Conservation (phyloP, 352 stramenopile species). For the Phytopythium vexans region DNA sequence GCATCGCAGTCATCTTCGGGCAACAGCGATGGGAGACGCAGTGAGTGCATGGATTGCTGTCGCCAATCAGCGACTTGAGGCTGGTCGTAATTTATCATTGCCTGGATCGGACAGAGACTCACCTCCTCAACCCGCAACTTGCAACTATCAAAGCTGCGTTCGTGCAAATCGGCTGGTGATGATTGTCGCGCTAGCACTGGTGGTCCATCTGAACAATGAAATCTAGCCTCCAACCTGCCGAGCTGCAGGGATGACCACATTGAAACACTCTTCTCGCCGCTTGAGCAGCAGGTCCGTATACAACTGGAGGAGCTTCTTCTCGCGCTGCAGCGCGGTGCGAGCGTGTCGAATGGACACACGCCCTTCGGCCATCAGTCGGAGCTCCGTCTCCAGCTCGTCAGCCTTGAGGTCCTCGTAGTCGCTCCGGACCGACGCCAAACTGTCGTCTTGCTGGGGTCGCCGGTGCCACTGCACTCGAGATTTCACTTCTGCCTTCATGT, state of each 20-base stretch:
- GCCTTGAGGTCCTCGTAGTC: conserved; percentile 19
- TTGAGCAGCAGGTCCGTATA: conserved; percentile 51
- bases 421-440: neutral
- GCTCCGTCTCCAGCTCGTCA: conserved; percentile 18
- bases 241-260: conserved; percentile 13
- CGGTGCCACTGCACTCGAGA: neutral
- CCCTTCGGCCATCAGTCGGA: conserved; percentile 21
- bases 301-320: conserved; percentile 28
- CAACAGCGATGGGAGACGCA: no score
- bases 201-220: no score
- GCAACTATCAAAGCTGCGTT: no score
- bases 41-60: no score
- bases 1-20: no score
- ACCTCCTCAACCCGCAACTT: no score
- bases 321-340: conserved; percentile 24
- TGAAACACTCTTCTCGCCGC: conserved; percentile 48
- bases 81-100: no score
- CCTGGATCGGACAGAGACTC: no score
- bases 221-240: neutral
- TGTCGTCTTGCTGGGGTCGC: neutral
- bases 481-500: conserved; percentile 10
- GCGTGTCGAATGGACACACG: conserved; percentile 41
- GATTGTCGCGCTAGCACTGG: no score
- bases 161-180: no score
- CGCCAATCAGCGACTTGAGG: no score